These are phyloP conservation scores for Kwoniella bestiolae DNA, from an alignment of 768 basidiomycete species.

Conservation along the genomic window DNA sequence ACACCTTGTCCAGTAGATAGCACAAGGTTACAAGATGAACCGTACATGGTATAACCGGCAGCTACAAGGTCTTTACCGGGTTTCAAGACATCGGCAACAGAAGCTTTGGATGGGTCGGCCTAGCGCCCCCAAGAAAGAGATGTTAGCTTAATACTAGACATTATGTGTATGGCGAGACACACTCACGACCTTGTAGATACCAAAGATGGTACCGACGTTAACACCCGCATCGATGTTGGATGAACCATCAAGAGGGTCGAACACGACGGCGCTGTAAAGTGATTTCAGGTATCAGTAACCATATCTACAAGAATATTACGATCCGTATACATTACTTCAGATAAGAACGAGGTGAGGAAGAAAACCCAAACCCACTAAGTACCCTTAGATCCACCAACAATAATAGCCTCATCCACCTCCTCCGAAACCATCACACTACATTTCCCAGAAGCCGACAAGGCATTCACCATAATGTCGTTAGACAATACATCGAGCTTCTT, in stretches of 20 bases:
- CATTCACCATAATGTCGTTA: slow-evolving; percentile 99
- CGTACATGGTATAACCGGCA: slow-evolving; percentile 97
- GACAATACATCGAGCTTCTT: slow-evolving; percentile 98
- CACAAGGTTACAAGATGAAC: slow-evolving; percentile 95
- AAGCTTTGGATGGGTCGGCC: slow-evolving; percentile 65
- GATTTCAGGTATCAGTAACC: too few species aligned
- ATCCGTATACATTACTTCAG: neutral
- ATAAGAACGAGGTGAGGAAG: too few species aligned
- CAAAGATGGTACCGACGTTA: slow-evolving; percentile 87
- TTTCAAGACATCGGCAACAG: slow-evolving; percentile 82
- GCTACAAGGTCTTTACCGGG: slow-evolving; percentile 97
- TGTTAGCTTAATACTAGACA: neutral
- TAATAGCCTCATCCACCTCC: slow-evolving; percentile 62
- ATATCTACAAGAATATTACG: too few species aligned
- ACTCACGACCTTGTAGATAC: slow-evolving; percentile 86
- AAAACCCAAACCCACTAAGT: slow-evolving; percentile 41
- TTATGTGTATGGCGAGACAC: neutral
- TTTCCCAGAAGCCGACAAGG: slow-evolving; percentile 93
- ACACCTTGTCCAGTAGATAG: slow-evolving; percentile 93
- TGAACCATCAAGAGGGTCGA: slow-evolving; percentile 94
- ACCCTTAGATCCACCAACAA: slow-evolving; percentile 44
- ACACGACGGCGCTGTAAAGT: slow-evolving; percentile 86
- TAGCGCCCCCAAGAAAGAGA: neutral
- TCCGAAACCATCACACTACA: slow-evolving; percentile 96
- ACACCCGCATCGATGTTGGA: slow-evolving; percentile 99